Evolutionary conservation across 805 yeast genomes (phyloP), one percentile per base, ranked within the genome.

Genomic region (Lipomyces spencermartinsiae): DNA sequence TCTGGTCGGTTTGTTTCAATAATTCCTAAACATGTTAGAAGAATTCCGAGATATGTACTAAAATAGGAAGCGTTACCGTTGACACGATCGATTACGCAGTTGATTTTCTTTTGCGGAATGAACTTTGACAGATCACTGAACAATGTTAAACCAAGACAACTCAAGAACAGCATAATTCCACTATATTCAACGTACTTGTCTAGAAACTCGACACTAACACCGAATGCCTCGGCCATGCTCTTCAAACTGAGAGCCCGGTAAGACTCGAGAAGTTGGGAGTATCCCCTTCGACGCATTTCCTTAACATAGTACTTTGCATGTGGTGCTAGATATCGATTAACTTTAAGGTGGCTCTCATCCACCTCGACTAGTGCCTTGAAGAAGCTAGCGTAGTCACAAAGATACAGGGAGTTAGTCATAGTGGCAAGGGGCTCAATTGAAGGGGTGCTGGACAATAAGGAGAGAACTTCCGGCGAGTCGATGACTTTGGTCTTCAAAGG

Each of bases 1-100:
- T 95, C 99, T 1, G 98, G 97, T 73, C 98, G 86, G 80, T 93
- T 95, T 19, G 99, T 95, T 78, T 92, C 96, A 71, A 95, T 91
- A 69, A 95, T 92, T 34, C 83, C 71, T 64, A 25, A 22, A 33
- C 25, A n/a, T 12, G n/a, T 39, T 8, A 34, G n/a, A n/a, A 25
- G 31, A 22, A 16, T 22, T 39, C 4, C 25, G 33, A 19, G 31
- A 7, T 43, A 14, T 33, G 33, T 10, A 14, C 33, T 9, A 12
- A 12, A 22, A 8, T 25, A 2, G 14, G 25, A 12, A n/a, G n/a
- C 37, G 62, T 60, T 25, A 14, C 97, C 98, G 78, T 93, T 92
- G 62, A 95, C 98, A 76, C 92, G 87, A 78, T 95, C 99, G 76
- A 95, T 92, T 62, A 95, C 93, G 81, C 99, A 95, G 81, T 93